These are phyloP conservation scores for Podospora appendiculata DNA, from an alignment of 495 filamentous ascomycete species.

Conservation along the genomic window DNA sequence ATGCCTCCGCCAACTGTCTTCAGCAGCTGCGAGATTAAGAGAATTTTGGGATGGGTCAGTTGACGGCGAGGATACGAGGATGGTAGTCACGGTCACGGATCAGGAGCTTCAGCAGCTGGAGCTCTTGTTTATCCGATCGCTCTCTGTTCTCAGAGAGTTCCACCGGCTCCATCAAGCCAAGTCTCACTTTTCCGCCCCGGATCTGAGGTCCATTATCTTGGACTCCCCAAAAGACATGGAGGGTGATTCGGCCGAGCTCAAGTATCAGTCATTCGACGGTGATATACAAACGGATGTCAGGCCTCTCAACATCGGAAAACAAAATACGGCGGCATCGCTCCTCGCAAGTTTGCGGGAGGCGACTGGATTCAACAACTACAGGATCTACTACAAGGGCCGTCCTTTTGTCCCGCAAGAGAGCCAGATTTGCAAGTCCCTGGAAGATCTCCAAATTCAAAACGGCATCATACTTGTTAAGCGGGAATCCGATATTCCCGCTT, in stretches of 20 bases:
- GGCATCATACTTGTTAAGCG: conserved; percentile 55
- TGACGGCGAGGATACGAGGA: conserved; percentile 39
- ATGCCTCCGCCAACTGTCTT: conserved; percentile 67
- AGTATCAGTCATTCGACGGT: conserved; percentile 67
- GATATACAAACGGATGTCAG: conserved; percentile 46
- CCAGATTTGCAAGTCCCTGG: conserved; percentile 44
- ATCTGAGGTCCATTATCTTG: conserved; percentile 34
- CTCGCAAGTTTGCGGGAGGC: conserved; percentile 53
- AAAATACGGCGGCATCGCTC: conserved; percentile 63
- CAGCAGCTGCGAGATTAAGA: conserved; percentile 57
- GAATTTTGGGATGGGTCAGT: conserved; percentile 29
- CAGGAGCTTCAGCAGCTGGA: conserved; percentile 43
- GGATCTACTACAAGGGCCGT: conserved; percentile 42
- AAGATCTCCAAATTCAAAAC: conserved; percentile 49
- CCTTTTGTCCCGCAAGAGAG: conserved; percentile 39
- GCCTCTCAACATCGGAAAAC: conserved; percentile 53
- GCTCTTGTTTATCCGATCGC: conserved; percentile 56
- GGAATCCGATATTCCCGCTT: conserved; percentile 26
- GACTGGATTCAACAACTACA: conserved; percentile 67
- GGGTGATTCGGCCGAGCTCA: conserved; percentile 57
- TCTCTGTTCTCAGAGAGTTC: conserved; percentile 44
- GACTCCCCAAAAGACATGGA: conserved; percentile 31
- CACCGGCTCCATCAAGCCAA: conserved; percentile 37
- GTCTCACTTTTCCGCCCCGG: conserved; percentile 40
- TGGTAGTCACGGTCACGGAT: conserved; percentile 39